These are phyloP conservation scores for Rehmannia glutinosa DNA, from an alignment of 257 asterid species.

Conservation along the genomic window DNA sequence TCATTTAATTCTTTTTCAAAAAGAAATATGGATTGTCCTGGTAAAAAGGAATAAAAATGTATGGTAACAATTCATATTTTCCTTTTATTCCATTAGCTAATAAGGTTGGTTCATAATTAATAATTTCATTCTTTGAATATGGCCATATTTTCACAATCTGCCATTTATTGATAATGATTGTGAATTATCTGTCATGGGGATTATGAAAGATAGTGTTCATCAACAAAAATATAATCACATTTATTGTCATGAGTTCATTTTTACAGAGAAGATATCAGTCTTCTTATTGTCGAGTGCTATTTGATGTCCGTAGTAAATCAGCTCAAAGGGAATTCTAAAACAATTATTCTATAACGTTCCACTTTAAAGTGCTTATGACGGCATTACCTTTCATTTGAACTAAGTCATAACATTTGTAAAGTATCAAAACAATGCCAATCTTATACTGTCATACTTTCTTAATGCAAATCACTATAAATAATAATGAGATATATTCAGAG, in stretches of 20 bases:
- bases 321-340: neutral
- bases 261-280: neutral
- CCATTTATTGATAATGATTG: slow-evolving; percentile 21
- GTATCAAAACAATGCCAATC: neutral
- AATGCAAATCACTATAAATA: neutral
- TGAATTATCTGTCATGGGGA: slow-evolving; percentile 4
- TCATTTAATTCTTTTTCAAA: slow-evolving; percentile 13
- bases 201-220: neutral
- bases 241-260: neutral
- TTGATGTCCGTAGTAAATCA: neutral
- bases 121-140: slow-evolving; percentile 10
- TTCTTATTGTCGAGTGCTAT: neutral
- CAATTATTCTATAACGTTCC: neutral
- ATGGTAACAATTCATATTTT: slow-evolving; percentile 18
- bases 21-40: slow-evolving; percentile 10
- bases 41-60: slow-evolving; percentile 13
- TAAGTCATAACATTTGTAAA: neutral
- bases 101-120: slow-evolving; percentile 15
- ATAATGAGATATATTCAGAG: neutral
- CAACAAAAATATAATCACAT: neutral
- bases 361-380: neutral
- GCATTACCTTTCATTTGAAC: neutral
- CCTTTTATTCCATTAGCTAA: slow-evolving; percentile 19
- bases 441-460: neutral
- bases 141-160: slow-evolving; percentile 16